Evolutionary conservation across 176 grass and related monocot species (phyloP), one percentile per base, ranked within the genome.

Genomic region (Carex littledalei): DNA sequence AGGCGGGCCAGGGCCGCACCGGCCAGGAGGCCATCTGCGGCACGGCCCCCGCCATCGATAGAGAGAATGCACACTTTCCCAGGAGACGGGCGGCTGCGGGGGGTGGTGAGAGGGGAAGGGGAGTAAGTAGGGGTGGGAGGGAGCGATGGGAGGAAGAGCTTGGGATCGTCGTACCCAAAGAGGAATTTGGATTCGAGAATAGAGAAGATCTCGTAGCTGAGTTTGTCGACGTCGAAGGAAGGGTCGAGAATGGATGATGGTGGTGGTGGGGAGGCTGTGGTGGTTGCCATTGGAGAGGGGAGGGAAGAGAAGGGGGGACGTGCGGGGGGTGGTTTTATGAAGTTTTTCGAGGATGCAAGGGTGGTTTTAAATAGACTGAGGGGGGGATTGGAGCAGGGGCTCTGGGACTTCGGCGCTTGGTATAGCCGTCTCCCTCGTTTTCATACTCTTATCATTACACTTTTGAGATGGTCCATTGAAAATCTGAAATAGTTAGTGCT

Each of bases 171-270:
- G 64, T 92, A 94, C 70, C 91, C 97, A 49, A 96, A 99, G 8
- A 99, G 79, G 90, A 99, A 99, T 90, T 92, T 99, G 58, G 87
- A 95, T 90, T 99, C 97, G 1, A 99, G 88, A 45, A 99, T 91
- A 83, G 97, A 99, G 78, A 99, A 99, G 67, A 99, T 99, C 87
- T 99, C 93, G 78, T 96, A 96, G 37, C 90, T 91, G 59, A 99
- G 90, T 86, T 92, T 99, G 97, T 99, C 91, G 31, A 95, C 97
- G 78, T 92, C 97, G 39, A 92, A 80, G 15, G 49, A 34, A 3
- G 74, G 61, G 39, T 31, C 15, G 66, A 85, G 69, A 61, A 80
- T 65, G 58, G 75, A 43, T 8, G 84, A 67, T 71, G 88, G 63
- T 16, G 84, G 41, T 69, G 77, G 50, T 16, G 20, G n/a, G 32